Evolutionary conservation across 1,284 basidiomycete genomes (phyloP), one percentile per base, ranked within the genome.

Genomic region (Heliocybe sulcata): DNA sequence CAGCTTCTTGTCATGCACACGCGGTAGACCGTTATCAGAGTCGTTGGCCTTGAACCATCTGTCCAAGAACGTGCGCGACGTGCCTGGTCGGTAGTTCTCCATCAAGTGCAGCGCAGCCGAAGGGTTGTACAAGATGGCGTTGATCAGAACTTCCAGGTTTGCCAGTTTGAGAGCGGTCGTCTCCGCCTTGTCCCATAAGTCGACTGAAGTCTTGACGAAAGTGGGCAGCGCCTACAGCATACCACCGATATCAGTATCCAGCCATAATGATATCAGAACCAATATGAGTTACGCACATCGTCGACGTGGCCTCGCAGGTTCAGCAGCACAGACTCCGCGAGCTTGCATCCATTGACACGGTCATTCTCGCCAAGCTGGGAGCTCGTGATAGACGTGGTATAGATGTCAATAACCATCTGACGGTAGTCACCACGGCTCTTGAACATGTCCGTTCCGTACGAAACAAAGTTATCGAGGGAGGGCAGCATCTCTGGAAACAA

Each of bases 1-100:
- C 55, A 96, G 75, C 69, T 91, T 94, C 79, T 93, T 93, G 69
- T 95, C 92, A 67, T 96, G 92, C 35, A 95, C 91, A n/a, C 92
- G 80, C 2, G 88, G 89, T 47, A 94, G 76, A 51, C 77, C 79
- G 27, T 76, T 72, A 22, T 83, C 75, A 51, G 73, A 71, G 55
- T 81, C 82, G 67, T 93, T 87, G 14, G 82, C 80, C 8, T 70
- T 78, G 63, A 92, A 91, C 87, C 91, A 93, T 58, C 76, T 77
- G 62, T 90, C 82, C 65, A 96, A 93, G 75, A 95, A 91, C 16
- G 69, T 63, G 45, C 82, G 81, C 1, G 85, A 80, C 14, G 75
- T 69, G 2, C 83, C 85, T 2, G 82, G 72, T 16, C 76, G 77
- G 62, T 76, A 72, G 20, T 63, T 68, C 65, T 92, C 90, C 76